Base-by-base conservation (phyloP, 345 rosid genomes). In the Litchi chinensis region DNA sequence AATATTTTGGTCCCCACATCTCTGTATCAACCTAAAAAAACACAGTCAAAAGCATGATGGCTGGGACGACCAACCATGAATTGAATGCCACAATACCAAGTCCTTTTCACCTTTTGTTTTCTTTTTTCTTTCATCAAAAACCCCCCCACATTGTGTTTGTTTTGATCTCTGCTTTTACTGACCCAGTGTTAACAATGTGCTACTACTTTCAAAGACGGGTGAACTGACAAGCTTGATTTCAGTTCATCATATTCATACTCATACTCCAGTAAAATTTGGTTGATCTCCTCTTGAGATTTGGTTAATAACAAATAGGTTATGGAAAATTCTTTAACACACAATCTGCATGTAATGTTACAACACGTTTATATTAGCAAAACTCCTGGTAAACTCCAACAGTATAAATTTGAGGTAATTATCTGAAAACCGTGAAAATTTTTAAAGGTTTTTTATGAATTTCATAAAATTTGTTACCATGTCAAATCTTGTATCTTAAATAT, bases 1-100 rank as follows among this genome's bases (percentile, higher is more conserved):
- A 67, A 63, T 70, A 11, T 0, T 60, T 71, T 40, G 82, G 82
- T 75, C 83, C 83, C 86, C 71, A 68, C 79, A 2, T 28, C 65
- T 21, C 65, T 60, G 28, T 60, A 60, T 54, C 59, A 54, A 54
- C 65, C 65, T 21, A 8, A 60, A 60, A 70, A 22, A 18, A 19
- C 6, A 22, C 71, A 70, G 59, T 78, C 79, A 50, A 70, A 52
- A 43, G 59, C 18, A 73, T 74, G 83, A 82, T 82, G 66, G 59
- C 79, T 6, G 32, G 22, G 28, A 22, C 11, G 56, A 74, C 82
- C 65, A 70, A 50, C 77, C 75, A 56, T 13, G 82, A 77, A 65
- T 60, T 77, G 37, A 79, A 68, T 62, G 80, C 70, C 50, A 19
- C 48, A 41, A 68, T 66, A 26, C 52, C 24, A 16, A 2, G 79